Base-by-base conservation (phyloP, 1,139 yeast species). In the Kazachstania sp. region DNA sequence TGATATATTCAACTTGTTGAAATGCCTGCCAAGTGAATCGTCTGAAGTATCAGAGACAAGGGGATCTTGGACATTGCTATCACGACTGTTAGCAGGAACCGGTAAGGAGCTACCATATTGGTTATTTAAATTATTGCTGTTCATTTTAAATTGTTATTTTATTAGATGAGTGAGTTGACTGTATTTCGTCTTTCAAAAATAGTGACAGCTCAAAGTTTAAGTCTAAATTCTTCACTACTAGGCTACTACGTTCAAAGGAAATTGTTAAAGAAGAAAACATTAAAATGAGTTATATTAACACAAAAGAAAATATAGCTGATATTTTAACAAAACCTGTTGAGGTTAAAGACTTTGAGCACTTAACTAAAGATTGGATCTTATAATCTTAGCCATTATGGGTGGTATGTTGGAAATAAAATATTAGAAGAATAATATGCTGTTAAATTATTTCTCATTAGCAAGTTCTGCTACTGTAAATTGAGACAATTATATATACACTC, bases 181-280 rank as follows among this genome's bases (percentile, higher is more conserved):
- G 16, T 34, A 18, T n/a, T 12, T 31, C 39, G 4, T 26, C 23
- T 18, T 16, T 36, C 13, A 11, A 7, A 36, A 36, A 34, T 34
- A 16, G 4, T 34, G 11, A n/a, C 13, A 9, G 37, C 6, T 18
- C 26, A 9, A 18, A 20, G 18, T n/a, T 12, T 11, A 19, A 36
- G n/a, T 26, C 40, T 19, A 31, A 9, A 43, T 23, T 15, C n/a
- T 38, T 19, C 47, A 44, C 51, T 43, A 49, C 53, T 45, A 61
- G 47, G 39, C 60, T 54, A 49, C 62, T 63, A 44, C 81, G 74
- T 65, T 75, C 77, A 9, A 34, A 26, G 26, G 19, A 13, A n/a
- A n/a, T 12, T 18, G 26, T 12, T 2, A 41, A 23, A 15, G 19
- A n/a, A 8, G 16, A 37, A 9, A 19, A 13, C 11, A 35, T 35